Base-by-base conservation (phyloP, 2,329 filamentous ascomycete species). In the Cladophialophora exuberans region DNA sequence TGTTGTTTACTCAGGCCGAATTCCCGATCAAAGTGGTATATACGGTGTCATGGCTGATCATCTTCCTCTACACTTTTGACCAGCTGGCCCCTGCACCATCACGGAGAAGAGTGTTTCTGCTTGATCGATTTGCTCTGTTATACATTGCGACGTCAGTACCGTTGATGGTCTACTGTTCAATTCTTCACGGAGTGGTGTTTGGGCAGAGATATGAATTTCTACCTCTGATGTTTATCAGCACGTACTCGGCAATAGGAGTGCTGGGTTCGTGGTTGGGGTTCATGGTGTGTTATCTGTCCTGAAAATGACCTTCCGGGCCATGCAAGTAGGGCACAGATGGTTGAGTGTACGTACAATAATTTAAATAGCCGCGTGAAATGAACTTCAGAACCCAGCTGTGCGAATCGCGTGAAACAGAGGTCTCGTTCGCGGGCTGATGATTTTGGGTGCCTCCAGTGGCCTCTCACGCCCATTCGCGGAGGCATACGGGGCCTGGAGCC, bases 231-330 rank as follows among this genome's bases (percentile, higher is more conserved):
- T 94, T 97, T 69, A 97, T 87, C 64, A 97, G 93, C 76, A 88
- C 89, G 10, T 99, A 97, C 72, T 90, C 88, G 28, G 94, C 94
- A 3, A 78, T 97, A 54, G 94, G 94, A n/a, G 92, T 97, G 0
- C 85, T 97, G 15, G 91, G 90, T 2, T 97, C 94, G 73, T 97
- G 93, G 93, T 67, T 97, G 35, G 92, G 94, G 7, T 97, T 96
- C 70, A 84, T 92, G 76, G 89, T 96, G 26, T 91, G 97, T 46
- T 97, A 93, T 73, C 92, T 97, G 65, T 80, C 76, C n/a, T 71
- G 67, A 50, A 73, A 68, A 54, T 30, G 17, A 36, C 30, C 22
- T 41, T 33, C 18, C 28, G 47, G 39, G 18, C 18, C 31, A 30
- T 22, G 28, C n/a, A 18, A 28, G 33, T n/a, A 39, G 18, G n/a